These are phyloP conservation scores for Plasmodiophora brassicae DNA, from an alignment of 208 protist genomes.

Conservation along the genomic window DNA sequence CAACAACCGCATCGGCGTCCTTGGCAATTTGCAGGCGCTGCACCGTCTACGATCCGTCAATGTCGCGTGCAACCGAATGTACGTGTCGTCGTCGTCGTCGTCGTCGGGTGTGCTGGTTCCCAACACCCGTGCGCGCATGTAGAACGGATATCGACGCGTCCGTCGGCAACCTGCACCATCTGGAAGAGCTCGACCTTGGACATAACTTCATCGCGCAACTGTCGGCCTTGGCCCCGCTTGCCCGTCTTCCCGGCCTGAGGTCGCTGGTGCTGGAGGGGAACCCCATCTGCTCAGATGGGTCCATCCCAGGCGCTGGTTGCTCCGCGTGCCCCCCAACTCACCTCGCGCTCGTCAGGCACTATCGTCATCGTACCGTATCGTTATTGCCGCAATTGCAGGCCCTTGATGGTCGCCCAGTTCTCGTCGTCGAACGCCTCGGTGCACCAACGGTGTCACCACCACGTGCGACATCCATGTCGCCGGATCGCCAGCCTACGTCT, in stretches of 20 bases:
- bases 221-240: not conserved
- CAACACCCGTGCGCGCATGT: too few species aligned
- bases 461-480: not conserved
- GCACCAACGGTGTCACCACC: too few species aligned
- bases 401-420: not conserved
- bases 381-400: not conserved
- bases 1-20: not conserved
- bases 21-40: not conserved
- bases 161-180: not conserved
- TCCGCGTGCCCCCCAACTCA: not conserved
- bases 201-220: not conserved
- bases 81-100: too few species aligned
- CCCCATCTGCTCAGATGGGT: not conserved
- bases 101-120: too few species aligned
- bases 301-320: too few species aligned
- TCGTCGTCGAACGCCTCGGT: not conserved
- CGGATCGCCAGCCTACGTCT: too few species aligned
- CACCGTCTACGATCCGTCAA: not conserved
- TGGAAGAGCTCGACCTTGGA: not conserved
- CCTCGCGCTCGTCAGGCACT: not conserved
- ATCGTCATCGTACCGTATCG: not conserved
- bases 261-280: not conserved
- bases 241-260: not conserved
- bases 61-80: not conserved
- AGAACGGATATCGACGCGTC: not conserved